Percentiles rank a stretch among this genome's conserved stretches.
Conservation (phyloP, 306 rosid genomes). For the Crataegus laevigata region DNA sequence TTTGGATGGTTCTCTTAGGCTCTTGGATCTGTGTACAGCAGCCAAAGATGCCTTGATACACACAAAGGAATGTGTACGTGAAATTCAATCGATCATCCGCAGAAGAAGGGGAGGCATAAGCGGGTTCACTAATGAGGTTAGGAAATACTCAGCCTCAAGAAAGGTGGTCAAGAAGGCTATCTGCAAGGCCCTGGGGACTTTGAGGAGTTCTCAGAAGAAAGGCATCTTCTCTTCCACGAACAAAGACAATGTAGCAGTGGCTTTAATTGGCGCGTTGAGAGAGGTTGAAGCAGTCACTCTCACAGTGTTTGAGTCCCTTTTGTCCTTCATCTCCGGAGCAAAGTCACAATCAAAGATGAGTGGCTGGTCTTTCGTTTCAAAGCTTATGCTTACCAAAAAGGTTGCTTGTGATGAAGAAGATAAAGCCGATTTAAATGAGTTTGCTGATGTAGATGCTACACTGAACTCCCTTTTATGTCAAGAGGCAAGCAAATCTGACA, state of each 20-base stretch:
- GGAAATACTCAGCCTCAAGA: slow-evolving; percentile 38
- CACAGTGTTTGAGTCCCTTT: slow-evolving; percentile 32
- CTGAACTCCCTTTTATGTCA: slow-evolving; percentile 9
- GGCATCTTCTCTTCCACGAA: background rate
- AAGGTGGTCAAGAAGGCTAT: slow-evolving; percentile 40
- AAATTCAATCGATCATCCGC: slow-evolving; percentile 42
- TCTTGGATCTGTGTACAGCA: slow-evolving; percentile 36
- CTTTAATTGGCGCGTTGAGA: slow-evolving; percentile 20
- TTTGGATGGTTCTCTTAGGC: slow-evolving; percentile 39
- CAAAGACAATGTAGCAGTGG: slow-evolving; percentile 15
- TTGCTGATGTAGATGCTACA: slow-evolving; percentile 28
- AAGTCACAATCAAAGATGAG: slow-evolving; percentile 17
- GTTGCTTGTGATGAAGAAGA: slow-evolving; percentile 17
- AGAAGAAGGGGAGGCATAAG: slow-evolving; percentile 26
- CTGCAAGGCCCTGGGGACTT: slow-evolving; percentile 27
- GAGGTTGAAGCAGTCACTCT: slow-evolving; percentile 31
- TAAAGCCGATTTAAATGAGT: slow-evolving; percentile 23
- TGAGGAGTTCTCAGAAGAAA: slow-evolving; percentile 17
- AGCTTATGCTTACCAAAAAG: slow-evolving; percentile 27
- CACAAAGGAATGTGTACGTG: slow-evolving; percentile 42
- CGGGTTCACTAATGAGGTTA: slow-evolving; percentile 27
- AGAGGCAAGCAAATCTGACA: slow-evolving; percentile 21
- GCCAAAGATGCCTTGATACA: slow-evolving; percentile 45
- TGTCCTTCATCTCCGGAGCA: slow-evolving; percentile 30
- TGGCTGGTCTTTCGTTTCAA: slow-evolving; percentile 36